These are phyloP conservation scores for Rhizoclosmatium hyalinum DNA, from an alignment of 371 early-diverging fungal species.

Conservation along the genomic window DNA sequence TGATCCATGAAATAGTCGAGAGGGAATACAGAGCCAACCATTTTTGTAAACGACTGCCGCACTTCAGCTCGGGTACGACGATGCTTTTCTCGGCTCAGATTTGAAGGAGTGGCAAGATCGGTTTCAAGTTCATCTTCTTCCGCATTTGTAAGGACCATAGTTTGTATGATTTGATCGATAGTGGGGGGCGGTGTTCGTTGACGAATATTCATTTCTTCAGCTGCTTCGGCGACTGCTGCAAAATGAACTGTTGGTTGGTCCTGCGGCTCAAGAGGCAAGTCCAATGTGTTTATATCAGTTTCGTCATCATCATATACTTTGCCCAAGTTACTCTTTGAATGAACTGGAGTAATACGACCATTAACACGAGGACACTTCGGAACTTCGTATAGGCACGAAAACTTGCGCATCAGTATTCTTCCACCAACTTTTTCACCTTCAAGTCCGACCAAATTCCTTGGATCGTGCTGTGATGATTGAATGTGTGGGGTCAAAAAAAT, in stretches of 20 bases:
- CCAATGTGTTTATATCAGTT: neutral
- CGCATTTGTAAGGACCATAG: constrained; percentile 7
- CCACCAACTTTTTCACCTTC: constrained; percentile 21
- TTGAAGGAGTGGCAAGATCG: neutral
- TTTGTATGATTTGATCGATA: constrained; percentile 10
- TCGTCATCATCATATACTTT: neutral
- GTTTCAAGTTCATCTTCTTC: constrained; percentile 4
- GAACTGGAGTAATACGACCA: constrained; percentile 25
- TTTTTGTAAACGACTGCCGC: constrained; percentile 7
- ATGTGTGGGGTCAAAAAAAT: neutral
- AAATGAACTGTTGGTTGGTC: neutral
- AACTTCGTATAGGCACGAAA: constrained; percentile 13
- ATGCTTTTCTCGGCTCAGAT: neutral
- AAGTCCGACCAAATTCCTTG: constrained; percentile 14
- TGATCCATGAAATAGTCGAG: constrained; percentile 34
- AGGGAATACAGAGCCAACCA: constrained; percentile 27
- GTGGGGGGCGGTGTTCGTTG: neutral
- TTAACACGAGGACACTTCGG: constrained; percentile 26
- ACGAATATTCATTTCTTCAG: neutral
- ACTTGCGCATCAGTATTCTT: constrained; percentile 25
- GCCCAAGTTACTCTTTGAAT: neutral
- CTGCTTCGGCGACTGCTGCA: neutral
- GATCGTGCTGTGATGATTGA: constrained; percentile 8
- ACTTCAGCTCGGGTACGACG: neutral
- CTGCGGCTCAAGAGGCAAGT: neutral